Percentiles rank a stretch among this genome's conserved stretches.
Evolutionary conservation across 108 stramenopile species (phyloP).

Genomic region (Pelagomonas calceolata): DNA sequence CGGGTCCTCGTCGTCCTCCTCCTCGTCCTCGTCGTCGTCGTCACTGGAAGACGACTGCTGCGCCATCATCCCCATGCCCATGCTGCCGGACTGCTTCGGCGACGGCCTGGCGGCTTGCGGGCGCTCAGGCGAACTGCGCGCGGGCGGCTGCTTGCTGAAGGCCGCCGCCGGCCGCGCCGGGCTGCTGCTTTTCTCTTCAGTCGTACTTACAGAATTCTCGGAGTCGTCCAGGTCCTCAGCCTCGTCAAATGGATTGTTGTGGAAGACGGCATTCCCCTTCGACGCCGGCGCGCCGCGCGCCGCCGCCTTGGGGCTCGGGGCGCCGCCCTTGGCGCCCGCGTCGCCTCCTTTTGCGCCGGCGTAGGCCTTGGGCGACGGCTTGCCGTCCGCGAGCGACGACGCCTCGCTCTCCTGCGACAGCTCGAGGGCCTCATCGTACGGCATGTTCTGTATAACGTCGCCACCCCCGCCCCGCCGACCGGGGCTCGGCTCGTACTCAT

Average conservation of each 20-base stretch:
- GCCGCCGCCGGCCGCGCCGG: neutral
- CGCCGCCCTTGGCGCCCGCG: neutral
- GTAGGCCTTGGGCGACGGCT: neutral
- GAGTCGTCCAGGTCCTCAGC: conserved; percentile 1
- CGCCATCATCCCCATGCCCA: neutral
- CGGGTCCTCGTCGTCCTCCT: conserved; percentile 8
- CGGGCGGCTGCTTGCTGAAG: neutral
- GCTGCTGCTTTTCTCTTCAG: neutral
- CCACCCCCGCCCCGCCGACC: no score
- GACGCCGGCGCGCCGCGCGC: neutral
- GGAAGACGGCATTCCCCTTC: neutral
- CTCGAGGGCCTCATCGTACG: conserved; percentile 12
- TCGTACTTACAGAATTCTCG: conserved; percentile 1
- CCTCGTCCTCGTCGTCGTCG: conserved; percentile 3
- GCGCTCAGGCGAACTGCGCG: neutral
- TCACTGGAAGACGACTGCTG: conserved; percentile 9
- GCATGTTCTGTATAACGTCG: neutral
- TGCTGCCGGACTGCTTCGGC: conserved; percentile 1
- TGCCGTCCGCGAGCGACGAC: no score
- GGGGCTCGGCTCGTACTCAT: conserved; percentile 3
- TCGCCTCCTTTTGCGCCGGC: neutral
- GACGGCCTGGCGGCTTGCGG: neutral
- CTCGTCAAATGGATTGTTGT: conserved; percentile 10
- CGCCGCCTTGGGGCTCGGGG: neutral
- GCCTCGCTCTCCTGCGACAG: neutral